phyloP scores from a whole-genome alignment of 805 yeast genomes.

The Ogataea glucozyma region DNA sequence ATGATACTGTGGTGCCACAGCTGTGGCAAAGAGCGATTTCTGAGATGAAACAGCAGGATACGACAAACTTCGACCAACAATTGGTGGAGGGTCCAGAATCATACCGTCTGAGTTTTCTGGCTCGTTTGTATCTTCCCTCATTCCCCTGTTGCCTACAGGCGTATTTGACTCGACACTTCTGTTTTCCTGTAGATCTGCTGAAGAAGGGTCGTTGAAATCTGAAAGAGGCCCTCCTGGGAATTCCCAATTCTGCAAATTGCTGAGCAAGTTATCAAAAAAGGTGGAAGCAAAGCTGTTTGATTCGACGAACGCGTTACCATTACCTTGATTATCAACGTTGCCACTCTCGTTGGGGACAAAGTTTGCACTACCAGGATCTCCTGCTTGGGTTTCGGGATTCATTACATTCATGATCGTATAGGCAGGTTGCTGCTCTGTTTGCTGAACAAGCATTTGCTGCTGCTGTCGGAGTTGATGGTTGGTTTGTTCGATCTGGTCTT shows the following conservation, averaged over 20 bases:
- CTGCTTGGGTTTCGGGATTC: slow-evolving; percentile 7
- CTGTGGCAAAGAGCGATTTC: slow-evolving; percentile 4
- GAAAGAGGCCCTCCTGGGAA: slow-evolving; percentile 8
- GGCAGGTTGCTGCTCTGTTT: slow-evolving; percentile 20
- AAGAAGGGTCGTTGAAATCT: not conserved
- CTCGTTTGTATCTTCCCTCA: not conserved
- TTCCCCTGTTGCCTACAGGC: not conserved
- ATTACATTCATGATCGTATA: slow-evolving; percentile 12
- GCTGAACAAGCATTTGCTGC: slow-evolving; percentile 18
- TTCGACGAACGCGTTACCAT: slow-evolving; percentile 14
- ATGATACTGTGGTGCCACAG: slow-evolving; percentile 1
- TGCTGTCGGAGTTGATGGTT: slow-evolving; percentile 22
- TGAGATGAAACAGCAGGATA: not conserved
- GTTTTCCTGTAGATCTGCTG: no score
- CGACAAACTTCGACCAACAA: slow-evolving; percentile 1
- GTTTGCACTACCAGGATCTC: not conserved
- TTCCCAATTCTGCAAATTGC: slow-evolving; percentile 28
- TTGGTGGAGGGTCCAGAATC: not conserved
- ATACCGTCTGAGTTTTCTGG: not conserved
- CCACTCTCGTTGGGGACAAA: not conserved
- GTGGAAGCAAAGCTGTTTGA: slow-evolving; percentile 13
- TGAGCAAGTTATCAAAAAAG: slow-evolving; percentile 26
- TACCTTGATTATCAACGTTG: no score
- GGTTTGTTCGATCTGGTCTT: slow-evolving; percentile 19
- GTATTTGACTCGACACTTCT: no score